Evolutionary conservation across 345 rosid genomes (phyloP).

Genomic region (Hibiscus mutabilis): DNA sequence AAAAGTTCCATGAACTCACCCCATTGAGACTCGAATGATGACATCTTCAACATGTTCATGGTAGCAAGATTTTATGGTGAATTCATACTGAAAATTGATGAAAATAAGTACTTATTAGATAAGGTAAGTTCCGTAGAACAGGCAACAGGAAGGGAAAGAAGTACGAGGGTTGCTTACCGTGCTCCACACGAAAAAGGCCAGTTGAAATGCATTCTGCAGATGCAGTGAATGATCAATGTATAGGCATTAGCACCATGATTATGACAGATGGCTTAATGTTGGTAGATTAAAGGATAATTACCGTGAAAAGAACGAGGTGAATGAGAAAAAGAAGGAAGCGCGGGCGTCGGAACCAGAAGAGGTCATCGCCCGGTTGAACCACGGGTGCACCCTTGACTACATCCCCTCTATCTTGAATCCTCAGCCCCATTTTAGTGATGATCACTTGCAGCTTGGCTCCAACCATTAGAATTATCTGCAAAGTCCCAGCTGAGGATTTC

Average conservation of each 20-base stretch:
- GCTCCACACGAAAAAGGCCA: slow-evolving; percentile 81
- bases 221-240: slow-evolving; percentile 8
- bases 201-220: slow-evolving; percentile 81
- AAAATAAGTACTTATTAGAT: background rate
- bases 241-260: background rate
- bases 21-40: slow-evolving; percentile 64
- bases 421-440: slow-evolving; percentile 76
- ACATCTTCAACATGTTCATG: slow-evolving; percentile 42
- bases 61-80: slow-evolving; percentile 48
- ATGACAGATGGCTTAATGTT: background rate
- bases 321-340: slow-evolving; percentile 79
- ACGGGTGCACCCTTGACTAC: slow-evolving; percentile 92
- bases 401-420: slow-evolving; percentile 74
- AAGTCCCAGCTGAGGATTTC: background rate
- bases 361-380: slow-evolving; percentile 83
- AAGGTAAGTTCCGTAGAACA: background rate
- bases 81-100: slow-evolving; percentile 50
- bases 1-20: slow-evolving; percentile 36
- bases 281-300: slow-evolving; percentile 13
- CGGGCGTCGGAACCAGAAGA: slow-evolving; percentile 94
- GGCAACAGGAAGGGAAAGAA: background rate
- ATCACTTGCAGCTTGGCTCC: slow-evolving; percentile 85
- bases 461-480: slow-evolving; percentile 56
- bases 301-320: slow-evolving; percentile 87
- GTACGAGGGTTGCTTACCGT: slow-evolving; percentile 33